These are phyloP conservation scores for Fusarium sp. DNA, from an alignment of 2,329 filamentous ascomycete genomes.

Conservation along the genomic window DNA sequence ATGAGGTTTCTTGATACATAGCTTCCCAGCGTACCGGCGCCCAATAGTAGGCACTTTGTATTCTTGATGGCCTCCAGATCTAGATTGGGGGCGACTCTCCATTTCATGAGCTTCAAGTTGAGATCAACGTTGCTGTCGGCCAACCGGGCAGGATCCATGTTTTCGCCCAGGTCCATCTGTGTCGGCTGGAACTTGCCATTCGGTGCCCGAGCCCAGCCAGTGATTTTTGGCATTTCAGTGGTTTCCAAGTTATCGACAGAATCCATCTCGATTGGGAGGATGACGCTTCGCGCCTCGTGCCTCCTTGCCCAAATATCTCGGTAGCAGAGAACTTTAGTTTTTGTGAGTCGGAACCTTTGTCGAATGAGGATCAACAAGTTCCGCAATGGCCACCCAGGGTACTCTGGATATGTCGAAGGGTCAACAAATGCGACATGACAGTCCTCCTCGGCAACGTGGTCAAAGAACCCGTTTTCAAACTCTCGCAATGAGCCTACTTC, in stretches of 20 bases:
- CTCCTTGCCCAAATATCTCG: constrained; percentile 81
- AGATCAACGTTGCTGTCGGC: constrained; percentile 96
- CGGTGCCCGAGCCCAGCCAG: constrained; percentile 91
- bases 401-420: constrained; percentile 86
- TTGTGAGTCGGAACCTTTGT: constrained; percentile 79
- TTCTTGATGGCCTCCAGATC: constrained; percentile 89
- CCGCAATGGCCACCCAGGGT: constrained; percentile 91
- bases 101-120: constrained; percentile 98
- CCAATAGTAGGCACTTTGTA: constrained; percentile 88
- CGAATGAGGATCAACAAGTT: constrained; percentile 88
- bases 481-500: constrained; percentile 76
- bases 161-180: constrained; percentile 84
- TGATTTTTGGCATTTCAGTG: constrained; percentile 81
- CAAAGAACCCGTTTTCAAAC: constrained; percentile 90
- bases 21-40: constrained; percentile 90
- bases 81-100: constrained; percentile 90
- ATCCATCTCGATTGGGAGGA: constrained; percentile 73
- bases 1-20: constrained; percentile 93
- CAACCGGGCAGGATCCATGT: constrained; percentile 88
- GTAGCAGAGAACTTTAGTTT: constrained; percentile 88
- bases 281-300: constrained; percentile 82
- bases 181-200: constrained; percentile 80
- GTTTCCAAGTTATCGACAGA: constrained; percentile 54
- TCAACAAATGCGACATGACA: constrained; percentile 89
- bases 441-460: constrained; percentile 74